Conservation (phyloP, 1,284 basidiomycete species). For the Cutaneotrichosporon daszewskae region DNA sequence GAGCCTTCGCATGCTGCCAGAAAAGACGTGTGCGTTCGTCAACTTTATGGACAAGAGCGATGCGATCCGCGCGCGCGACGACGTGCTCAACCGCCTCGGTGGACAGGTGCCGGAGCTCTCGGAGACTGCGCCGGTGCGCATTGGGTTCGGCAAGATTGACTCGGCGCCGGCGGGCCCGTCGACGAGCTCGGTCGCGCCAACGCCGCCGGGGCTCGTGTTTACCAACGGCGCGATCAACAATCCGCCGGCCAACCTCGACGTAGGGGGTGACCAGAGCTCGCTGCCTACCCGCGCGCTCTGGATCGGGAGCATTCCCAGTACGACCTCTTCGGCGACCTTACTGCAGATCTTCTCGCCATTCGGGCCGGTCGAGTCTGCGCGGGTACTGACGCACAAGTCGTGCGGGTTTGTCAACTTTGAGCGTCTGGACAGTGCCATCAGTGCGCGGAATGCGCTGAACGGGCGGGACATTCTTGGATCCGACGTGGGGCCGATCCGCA, state of each 20-base stretch:
- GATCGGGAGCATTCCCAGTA: constrained; percentile 91
- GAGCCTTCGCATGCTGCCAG: constrained; percentile 83
- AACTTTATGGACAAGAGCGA: constrained; percentile 94
- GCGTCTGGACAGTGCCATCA: constrained; percentile 88
- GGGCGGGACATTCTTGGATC: constrained; percentile 90
- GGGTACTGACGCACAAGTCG: constrained; percentile 85
- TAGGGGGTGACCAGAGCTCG: constrained; percentile 48
- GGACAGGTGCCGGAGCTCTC: constrained; percentile 84
- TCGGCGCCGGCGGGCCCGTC: constrained; percentile 77
- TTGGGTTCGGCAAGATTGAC: constrained; percentile 96
- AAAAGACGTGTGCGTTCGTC: constrained; percentile 99
- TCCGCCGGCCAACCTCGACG: constrained; percentile 16
- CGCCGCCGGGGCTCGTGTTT: constrained; percentile 53
- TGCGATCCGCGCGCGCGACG: constrained; percentile 91
- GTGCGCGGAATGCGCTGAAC: constrained; percentile 89
- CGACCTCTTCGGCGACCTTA: constrained; percentile 86
- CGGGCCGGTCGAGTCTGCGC: constrained; percentile 91
- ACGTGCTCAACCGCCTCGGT: constrained; percentile 87
- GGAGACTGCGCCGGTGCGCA: constrained; percentile 86
- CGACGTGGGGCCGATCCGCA: constrained; percentile 90
- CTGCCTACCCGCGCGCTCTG: constrained; percentile 88
- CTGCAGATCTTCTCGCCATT: constrained; percentile 82
- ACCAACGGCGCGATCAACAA: constrained; percentile 46
- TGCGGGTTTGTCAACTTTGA: constrained; percentile 81
- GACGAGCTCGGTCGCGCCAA: constrained; percentile 58